Conservation (phyloP, 257 asterid species). For the Leptodermis oblonga region DNA sequence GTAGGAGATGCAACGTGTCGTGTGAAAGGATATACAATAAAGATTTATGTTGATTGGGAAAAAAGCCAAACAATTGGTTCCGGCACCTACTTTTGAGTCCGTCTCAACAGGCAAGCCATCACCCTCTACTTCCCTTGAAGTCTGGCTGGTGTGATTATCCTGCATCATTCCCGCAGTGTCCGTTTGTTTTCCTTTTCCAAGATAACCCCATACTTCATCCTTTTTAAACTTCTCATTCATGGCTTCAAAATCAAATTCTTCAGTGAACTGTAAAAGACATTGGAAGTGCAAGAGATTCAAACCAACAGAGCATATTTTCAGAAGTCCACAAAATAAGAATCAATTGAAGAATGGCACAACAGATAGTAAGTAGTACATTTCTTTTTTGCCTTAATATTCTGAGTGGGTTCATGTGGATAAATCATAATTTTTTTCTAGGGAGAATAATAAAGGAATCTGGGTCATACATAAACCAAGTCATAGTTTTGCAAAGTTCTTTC, state of each 20-base stretch:
- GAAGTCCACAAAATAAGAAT: neutral
- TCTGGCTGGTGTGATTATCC: conserved; percentile 24
- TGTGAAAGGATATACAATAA: neutral
- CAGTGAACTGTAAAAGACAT: conserved; percentile 33
- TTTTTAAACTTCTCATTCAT: conserved; percentile 83
- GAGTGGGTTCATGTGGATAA: neutral
- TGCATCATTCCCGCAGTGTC: conserved; percentile 33
- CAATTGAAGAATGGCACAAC: neutral
- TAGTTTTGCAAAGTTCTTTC: neutral
- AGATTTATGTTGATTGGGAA: neutral
- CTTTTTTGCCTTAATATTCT: neutral
- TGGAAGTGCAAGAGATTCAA: conserved; percentile 31
- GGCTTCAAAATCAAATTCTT: conserved; percentile 75
- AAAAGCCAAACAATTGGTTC: neutral
- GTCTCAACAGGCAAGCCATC: conserved; percentile 31
- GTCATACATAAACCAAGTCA: neutral
- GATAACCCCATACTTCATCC: conserved; percentile 77
- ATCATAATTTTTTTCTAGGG: neutral
- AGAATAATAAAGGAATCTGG: neutral
- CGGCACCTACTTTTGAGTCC: conserved; percentile 48
- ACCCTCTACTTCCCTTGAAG: conserved; percentile 25
- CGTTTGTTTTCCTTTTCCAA: conserved; percentile 53
- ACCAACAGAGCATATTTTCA: neutral
- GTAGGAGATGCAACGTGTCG: neutral
- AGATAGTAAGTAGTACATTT: neutral